These are phyloP conservation scores for Bertia moriformis DNA, from an alignment of 2,329 filamentous ascomycete genomes.

Conservation along the genomic window DNA sequence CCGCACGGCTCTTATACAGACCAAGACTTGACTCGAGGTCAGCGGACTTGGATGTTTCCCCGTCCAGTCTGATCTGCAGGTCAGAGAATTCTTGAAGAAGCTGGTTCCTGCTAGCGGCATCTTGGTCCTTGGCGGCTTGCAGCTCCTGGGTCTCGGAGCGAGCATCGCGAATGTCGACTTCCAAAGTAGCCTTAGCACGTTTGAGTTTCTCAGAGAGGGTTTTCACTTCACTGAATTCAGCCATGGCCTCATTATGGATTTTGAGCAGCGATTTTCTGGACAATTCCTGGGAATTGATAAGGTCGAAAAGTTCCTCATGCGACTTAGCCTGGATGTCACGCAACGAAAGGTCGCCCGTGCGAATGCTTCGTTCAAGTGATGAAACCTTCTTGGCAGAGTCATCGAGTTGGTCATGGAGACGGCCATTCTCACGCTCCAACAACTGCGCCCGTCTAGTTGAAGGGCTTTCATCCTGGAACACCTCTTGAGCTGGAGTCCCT, in stretches of 20 bases:
- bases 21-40: conserved; percentile 74
- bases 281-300: conserved; percentile 86
- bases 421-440: conserved; percentile 79
- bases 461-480: conserved; percentile 43
- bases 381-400: conserved; percentile 89
- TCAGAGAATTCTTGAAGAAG: conserved; percentile 86
- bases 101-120: conserved; percentile 73
- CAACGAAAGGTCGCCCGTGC: conserved; percentile 72
- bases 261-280: conserved; percentile 69
- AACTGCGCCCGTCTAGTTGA: conserved; percentile 73
- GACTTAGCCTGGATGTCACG: conserved; percentile 86
- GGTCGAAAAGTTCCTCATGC: conserved; percentile 83
- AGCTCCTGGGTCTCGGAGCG: conserved; percentile 75
- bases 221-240: conserved; percentile 77
- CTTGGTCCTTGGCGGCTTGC: conserved; percentile 65
- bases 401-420: conserved; percentile 85
- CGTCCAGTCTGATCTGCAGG: conserved; percentile 80
- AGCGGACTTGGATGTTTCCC: conserved; percentile 69
- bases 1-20: conserved; percentile 79
- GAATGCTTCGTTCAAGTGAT: conserved; percentile 71
- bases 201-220: conserved; percentile 75
- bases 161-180: conserved; percentile 75
- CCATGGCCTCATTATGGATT: conserved; percentile 70
- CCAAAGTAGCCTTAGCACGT: conserved; percentile 62
- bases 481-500: conserved; percentile 42